Base-by-base conservation (phyloP, 257 asterid genomes). In the Ilex aquifolium region DNA sequence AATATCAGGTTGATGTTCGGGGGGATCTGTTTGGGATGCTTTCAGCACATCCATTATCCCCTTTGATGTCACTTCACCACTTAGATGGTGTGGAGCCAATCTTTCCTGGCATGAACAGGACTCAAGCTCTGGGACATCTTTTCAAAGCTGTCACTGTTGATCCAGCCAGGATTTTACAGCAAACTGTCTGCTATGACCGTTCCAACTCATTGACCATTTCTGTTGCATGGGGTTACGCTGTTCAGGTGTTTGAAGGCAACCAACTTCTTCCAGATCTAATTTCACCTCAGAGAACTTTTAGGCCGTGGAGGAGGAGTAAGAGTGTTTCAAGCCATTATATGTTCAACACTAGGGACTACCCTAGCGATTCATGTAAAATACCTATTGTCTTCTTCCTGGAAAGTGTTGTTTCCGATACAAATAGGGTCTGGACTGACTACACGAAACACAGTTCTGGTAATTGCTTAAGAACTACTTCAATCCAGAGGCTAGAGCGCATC, bases 211-310 rank as follows among this genome's bases (percentile, higher is more conserved):
- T 85, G 75, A 90, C 96, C 0, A 75, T 85, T 77, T 87, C 95
- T 5, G 61, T 87, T 67, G 73, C 97, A 16, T 90, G 97, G 97
- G 96, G 97, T 17, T 87, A 79, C 69, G 82, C 88, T 11, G 69
- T 90, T 72, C 92, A 90, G 73, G 73, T 90, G 6, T 85, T 77
- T 59, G 77, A 80, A 72, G 95, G 87, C 57, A 76, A 87, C 39
- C 71, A 62, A 44, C 84, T 78, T 62, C 87, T 87, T 69, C 86
- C 88, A 13, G 97, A 90, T 60, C 63, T 87, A 62, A 75, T 87
- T 62, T 65, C 77, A 2, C 50, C 60, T 69, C 92, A 80, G 77
- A 76, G 77, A 70, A 85, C 86, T 46, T 90, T 90, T 75, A 83
- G 59, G 75, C 90, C 97, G 5, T 90, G 97, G 97, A 82, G 66